Evolutionary conservation across 1,284 basidiomycete species (phyloP).

Genomic region (Cryptococcus sp.): DNA sequence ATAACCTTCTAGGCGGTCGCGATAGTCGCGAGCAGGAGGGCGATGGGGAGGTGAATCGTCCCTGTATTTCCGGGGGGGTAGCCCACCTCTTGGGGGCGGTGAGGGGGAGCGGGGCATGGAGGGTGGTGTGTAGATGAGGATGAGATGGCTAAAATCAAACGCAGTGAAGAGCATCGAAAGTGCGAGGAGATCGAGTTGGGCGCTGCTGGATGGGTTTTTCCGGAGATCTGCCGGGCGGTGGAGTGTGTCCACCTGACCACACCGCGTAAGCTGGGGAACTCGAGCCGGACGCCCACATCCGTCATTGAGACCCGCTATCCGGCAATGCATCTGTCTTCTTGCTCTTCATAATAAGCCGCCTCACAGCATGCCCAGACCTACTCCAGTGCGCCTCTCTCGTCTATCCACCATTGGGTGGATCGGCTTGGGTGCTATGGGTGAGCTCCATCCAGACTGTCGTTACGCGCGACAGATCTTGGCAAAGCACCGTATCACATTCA

Average conservation of each 20-base stretch:
- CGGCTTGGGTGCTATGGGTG: conserved; percentile 47
- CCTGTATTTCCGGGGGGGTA: conserved; percentile 16
- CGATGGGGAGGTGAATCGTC: conserved; percentile 30
- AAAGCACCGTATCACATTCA: too few species aligned
- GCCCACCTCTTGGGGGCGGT: conserved; percentile 18
- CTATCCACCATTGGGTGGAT: conserved; percentile 44
- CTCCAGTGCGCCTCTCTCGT: conserved; percentile 25
- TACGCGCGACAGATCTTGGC: too few species aligned
- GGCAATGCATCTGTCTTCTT: neutral
- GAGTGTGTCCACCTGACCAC: conserved; percentile 20
- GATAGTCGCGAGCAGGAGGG: conserved; percentile 2
- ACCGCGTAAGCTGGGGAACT: neutral
- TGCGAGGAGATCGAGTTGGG: neutral
- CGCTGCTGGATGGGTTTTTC: conserved; percentile 2
- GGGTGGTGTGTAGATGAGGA: neutral
- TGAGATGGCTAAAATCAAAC: neutral
- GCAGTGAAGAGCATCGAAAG: too few species aligned
- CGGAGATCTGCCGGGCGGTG: conserved; percentile 14
- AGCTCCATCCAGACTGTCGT: conserved; percentile 4
- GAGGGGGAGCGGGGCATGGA: conserved; percentile 38
- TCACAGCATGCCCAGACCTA: conserved; percentile 31
- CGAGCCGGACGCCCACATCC: neutral
- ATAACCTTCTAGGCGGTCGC: conserved; percentile 10
- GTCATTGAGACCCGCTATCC: too few species aligned
- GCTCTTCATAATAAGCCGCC: neutral